Conservation (phyloP, 257 asterid genomes). For the Paraleonurus japonicus region DNA sequence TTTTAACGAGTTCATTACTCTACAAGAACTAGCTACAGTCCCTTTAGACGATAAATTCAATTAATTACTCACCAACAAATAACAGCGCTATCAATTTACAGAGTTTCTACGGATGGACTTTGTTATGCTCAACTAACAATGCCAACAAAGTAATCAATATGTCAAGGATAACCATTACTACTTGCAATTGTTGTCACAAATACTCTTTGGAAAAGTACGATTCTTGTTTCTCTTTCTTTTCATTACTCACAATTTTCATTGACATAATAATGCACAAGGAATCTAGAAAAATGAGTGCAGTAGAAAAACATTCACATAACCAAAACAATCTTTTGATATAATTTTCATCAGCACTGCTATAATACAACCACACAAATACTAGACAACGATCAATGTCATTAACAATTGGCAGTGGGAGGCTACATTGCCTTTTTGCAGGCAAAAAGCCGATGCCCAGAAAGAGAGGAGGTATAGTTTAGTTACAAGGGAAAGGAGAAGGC, state of each 20-base stretch:
- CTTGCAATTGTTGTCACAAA: background rate
- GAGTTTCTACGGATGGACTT: background rate
- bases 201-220: background rate
- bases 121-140: background rate
- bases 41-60: background rate
- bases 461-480: constrained; percentile 34
- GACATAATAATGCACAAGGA: background rate
- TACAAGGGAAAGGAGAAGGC: constrained; percentile 54
- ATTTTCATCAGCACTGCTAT: constrained; percentile 17
- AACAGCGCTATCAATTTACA: background rate
- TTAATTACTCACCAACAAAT: background rate
- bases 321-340: constrained; percentile 26
- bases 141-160: background rate
- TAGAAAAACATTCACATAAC: constrained; percentile 25
- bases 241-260: background rate
- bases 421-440: constrained; percentile 37
- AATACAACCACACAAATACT: constrained; percentile 36
- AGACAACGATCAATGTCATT: constrained; percentile 26
- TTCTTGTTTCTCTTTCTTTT: background rate
- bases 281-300: background rate
- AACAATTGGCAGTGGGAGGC: constrained; percentile 22
- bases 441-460: constrained; percentile 38
- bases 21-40: background rate
- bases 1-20: background rate
- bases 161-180: background rate